phyloP scores from a whole-genome alignment of 2,329 filamentous ascomycete genomes.

The Zymoseptoria passerinii region DNA sequence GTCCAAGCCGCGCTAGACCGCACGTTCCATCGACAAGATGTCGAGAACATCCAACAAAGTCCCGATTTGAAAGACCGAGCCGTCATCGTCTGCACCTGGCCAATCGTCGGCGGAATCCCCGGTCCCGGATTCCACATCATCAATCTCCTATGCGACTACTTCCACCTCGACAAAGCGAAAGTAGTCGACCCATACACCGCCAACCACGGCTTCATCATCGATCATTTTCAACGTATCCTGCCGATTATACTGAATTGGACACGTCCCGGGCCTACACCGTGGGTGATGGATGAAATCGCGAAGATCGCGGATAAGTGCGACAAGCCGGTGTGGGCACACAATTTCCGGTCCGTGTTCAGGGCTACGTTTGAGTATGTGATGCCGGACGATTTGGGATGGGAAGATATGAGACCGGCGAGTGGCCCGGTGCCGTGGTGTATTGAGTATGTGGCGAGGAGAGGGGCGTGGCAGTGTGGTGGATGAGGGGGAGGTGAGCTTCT shows the following conservation, averaged over 20 bases:
- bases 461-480: background rate
- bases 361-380: background rate
- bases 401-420: background rate
- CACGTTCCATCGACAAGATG: background rate
- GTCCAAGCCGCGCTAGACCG: background rate
- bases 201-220: background rate
- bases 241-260: background rate
- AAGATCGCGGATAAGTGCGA: background rate
- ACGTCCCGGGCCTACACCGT: background rate
- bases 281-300: background rate
- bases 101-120: background rate
- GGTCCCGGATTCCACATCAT: constrained; percentile 1
- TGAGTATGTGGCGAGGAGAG: background rate
- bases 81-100: constrained; percentile 2
- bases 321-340: background rate
- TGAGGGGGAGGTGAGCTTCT: no score
- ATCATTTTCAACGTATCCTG: background rate
- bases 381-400: background rate
- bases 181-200: background rate
- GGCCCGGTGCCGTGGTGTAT: background rate
- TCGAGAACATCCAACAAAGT: background rate
- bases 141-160: background rate
- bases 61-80: background rate
- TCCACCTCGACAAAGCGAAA: background rate
- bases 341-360: background rate